phyloP scores from a whole-genome alignment of 495 filamentous ascomycete genomes.

The Aspergillus mulundensis region DNA sequence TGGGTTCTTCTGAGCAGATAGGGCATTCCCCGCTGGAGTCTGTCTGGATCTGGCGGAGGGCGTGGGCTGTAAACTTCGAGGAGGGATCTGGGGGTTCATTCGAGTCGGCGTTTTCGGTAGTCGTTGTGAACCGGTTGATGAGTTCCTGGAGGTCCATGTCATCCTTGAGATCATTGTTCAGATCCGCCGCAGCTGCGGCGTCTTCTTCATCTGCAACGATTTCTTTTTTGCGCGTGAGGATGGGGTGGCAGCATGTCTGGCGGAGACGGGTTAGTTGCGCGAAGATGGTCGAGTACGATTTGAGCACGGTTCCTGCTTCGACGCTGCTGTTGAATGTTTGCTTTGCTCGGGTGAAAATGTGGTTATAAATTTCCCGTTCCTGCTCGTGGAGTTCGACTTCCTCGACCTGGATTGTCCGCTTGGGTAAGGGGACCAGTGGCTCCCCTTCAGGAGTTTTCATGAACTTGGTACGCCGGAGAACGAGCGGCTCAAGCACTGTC shows the following conservation, averaged over 20 bases:
- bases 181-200: constrained; percentile 74
- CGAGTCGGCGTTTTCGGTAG: constrained; percentile 54
- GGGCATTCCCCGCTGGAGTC: constrained; percentile 88
- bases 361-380: constrained; percentile 87
- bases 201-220: constrained; percentile 86
- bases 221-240: constrained; percentile 77
- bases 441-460: constrained; percentile 94
- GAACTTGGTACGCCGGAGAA: constrained; percentile 92
- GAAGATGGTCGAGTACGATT: constrained; percentile 92
- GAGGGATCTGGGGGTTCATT: constrained; percentile 28
- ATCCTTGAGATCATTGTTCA: constrained; percentile 75
- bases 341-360: constrained; percentile 79
- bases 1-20: constrained; percentile 90
- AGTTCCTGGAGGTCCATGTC: constrained; percentile 92
- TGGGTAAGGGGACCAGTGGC: constrained; percentile 81
- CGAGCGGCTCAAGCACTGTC: constrained; percentile 89
- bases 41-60: constrained; percentile 83
- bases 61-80: constrained; percentile 74
- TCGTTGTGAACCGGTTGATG: constrained; percentile 74
- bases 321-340: constrained; percentile 78
- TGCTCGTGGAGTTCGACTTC: constrained; percentile 76
- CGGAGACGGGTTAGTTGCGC: constrained; percentile 93
- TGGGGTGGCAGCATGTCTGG: constrained; percentile 91
- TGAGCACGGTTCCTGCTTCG: constrained; percentile 87
- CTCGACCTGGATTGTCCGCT: constrained; percentile 73